A percentile compares a stretch with the other conserved stretches of the same genome.
phyloP scores from a whole-genome alignment of 73 alveolate genomes.

The Paramecium sexaurelia region DNA sequence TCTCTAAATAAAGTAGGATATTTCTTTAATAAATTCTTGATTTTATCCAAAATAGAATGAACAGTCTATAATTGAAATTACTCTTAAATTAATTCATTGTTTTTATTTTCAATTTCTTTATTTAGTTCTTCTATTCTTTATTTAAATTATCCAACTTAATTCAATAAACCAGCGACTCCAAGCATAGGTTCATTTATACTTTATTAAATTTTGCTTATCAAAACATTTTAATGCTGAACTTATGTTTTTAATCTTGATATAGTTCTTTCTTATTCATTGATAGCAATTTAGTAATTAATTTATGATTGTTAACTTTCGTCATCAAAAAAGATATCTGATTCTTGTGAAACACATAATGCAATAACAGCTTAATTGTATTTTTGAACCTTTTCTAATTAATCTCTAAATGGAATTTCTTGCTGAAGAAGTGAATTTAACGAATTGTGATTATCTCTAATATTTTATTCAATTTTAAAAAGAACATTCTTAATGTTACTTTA shows the following conservation, averaged over 20 bases:
- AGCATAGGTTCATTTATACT: conserved; percentile 51
- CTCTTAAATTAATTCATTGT: neutral
- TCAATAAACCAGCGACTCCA: conserved; percentile 48
- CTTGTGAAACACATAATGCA: neutral
- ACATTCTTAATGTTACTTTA: neutral
- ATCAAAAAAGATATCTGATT: neutral
- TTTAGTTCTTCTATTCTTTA: neutral
- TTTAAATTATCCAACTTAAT: conserved; percentile 42
- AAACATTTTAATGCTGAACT: neutral
- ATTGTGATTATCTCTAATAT: neutral
- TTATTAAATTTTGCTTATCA: neutral
- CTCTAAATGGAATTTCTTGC: neutral
- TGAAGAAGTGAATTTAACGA: neutral
- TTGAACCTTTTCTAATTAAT: neutral
- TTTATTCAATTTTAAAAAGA: neutral
- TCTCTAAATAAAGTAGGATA: conserved; percentile 57
- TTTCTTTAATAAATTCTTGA: neutral
- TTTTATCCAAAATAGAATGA: conserved; percentile 1
- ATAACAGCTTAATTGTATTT: neutral
- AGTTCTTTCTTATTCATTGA: conserved; percentile 34
- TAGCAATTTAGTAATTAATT: neutral
- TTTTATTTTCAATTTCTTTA: neutral
- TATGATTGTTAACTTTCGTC: neutral
- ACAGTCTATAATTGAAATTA: neutral
- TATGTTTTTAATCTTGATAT: conserved; percentile 28